A percentile compares a stretch with the other conserved stretches of the same genome.
phyloP scores from a whole-genome alignment of 306 rosid species.

The Sechiopsis laciniata region DNA sequence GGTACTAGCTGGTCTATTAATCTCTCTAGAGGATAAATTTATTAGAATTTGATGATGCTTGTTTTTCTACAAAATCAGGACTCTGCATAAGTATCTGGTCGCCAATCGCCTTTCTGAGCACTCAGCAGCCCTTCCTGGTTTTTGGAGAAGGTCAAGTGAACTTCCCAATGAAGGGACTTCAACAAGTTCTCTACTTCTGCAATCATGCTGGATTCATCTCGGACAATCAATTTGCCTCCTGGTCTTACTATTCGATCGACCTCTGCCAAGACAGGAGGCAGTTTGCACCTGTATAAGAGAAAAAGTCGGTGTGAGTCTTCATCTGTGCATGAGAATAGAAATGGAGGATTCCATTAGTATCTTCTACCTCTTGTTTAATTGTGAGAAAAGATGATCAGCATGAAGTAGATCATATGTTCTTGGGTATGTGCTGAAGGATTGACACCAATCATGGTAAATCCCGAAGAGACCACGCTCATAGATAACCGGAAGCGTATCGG shows the following conservation, averaged over 20 bases:
- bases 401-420: constrained; percentile 77
- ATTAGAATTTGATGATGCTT: constrained; percentile 19
- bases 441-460: constrained; percentile 94
- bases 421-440: constrained; percentile 90
- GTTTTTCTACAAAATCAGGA: constrained; percentile 29
- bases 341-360: background rate
- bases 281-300: constrained; percentile 58
- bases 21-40: constrained; percentile 13
- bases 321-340: background rate
- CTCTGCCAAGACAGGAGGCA: constrained; percentile 67
- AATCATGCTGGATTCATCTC: constrained; percentile 60
- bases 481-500: constrained; percentile 83
- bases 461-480: constrained; percentile 90
- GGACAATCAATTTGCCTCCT: constrained; percentile 64
- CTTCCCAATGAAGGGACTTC: constrained; percentile 86
- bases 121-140: constrained; percentile 66
- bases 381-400: constrained; percentile 86
- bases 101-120: constrained; percentile 77
- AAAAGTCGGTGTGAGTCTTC: background rate
- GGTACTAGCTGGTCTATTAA: constrained; percentile 23
- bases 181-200: constrained; percentile 62
- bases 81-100: constrained; percentile 45
- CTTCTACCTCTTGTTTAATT: constrained; percentile 56
- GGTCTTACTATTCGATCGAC: constrained; percentile 82
- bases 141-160: constrained; percentile 47